Percentiles rank a stretch among this genome's conserved stretches.
Evolutionary conservation across 179 eudicot genomes (phyloP).

Genomic region (Camellia oleifera): DNA sequence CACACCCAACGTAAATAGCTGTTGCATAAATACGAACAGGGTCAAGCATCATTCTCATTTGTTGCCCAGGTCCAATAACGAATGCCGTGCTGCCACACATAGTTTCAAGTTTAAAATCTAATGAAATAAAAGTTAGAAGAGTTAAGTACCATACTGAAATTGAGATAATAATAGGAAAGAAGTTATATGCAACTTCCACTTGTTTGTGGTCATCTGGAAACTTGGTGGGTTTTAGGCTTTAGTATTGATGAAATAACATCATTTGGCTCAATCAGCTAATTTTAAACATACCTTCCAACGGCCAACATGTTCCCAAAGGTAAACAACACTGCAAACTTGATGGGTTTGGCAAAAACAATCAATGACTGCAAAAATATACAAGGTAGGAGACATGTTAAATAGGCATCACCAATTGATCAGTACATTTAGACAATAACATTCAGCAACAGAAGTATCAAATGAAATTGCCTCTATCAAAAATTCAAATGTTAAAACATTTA

Average conservation of each 20-base stretch:
- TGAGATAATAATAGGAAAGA: neutral
- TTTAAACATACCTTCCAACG: constrained; percentile 71
- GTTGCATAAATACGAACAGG: constrained; percentile 88
- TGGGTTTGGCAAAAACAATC: constrained; percentile 65
- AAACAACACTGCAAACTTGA: constrained; percentile 88
- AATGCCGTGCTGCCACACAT: constrained; percentile 92
- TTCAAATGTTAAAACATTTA: neutral
- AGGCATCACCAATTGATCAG: neutral
- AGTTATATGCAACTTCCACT: neutral
- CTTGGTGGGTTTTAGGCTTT: neutral
- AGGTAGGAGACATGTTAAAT: neutral
- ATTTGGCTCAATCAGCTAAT: neutral
- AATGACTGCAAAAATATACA: constrained; percentile 57
- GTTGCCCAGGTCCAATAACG: constrained; percentile 74
- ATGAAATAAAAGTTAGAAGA: neutral
- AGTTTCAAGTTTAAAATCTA: constrained; percentile 17
- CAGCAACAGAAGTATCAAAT: neutral
- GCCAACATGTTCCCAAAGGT: constrained; percentile 89
- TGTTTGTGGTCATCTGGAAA: neutral
- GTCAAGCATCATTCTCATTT: constrained; percentile 89
- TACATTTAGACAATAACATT: neutral
- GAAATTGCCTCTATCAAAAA: neutral
- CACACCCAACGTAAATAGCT: constrained; percentile 70
- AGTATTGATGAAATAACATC: neutral
- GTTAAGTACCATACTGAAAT: neutral